Base-by-base conservation (phyloP, 225 moss, liverwort and hornwort species). In the Bryum argenteum region DNA sequence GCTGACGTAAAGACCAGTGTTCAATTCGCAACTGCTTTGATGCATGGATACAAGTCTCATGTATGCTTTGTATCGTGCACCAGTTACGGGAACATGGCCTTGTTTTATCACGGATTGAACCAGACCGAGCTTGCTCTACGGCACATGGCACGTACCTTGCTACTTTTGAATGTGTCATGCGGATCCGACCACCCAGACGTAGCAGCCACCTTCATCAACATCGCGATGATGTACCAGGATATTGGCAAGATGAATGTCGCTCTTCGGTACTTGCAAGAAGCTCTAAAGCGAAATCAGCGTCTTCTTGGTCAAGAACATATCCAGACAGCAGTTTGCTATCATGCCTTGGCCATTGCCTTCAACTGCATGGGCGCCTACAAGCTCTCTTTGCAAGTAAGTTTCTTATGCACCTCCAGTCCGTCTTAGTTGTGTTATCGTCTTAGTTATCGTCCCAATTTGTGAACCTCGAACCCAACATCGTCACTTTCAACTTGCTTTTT, bases 151-250 rank as follows among this genome's bases (percentile, higher is more conserved):
- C 88, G 91, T 15, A 91, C 94, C 22, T 71, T 94, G 65, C 72
- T 87, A 63, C 76, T 94, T 45, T 77, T 94, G 43, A 91, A 91
- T 76, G 89, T 90, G 20, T 89, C 89, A 60, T 91, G 94, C 65
- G 89, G 94, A 51, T 88, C 94, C 66, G 88, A 91, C 61, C 94
- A 94, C 78, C 91, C 94, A 21, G 91, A 94, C 69, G 91, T 88
- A 37, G 94, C 94, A 47, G 91, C 94, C 42, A 94, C 94, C 24
- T 94, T 91, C 80, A 94, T 94, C 88, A 94, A 94, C 69, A 91
- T 94, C 67, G 91, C 94, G 7, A 94, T 94, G 91, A 94, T 94
- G 94, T 91, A 94, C 62, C 91, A 94, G 78, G 94, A 91, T 64
- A 81, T 94, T 54, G 89, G 91, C 23, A 88, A 88, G 50, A 91